Conservation (phyloP, 1,284 basidiomycete genomes). For the Nidula niveotomentosa region DNA sequence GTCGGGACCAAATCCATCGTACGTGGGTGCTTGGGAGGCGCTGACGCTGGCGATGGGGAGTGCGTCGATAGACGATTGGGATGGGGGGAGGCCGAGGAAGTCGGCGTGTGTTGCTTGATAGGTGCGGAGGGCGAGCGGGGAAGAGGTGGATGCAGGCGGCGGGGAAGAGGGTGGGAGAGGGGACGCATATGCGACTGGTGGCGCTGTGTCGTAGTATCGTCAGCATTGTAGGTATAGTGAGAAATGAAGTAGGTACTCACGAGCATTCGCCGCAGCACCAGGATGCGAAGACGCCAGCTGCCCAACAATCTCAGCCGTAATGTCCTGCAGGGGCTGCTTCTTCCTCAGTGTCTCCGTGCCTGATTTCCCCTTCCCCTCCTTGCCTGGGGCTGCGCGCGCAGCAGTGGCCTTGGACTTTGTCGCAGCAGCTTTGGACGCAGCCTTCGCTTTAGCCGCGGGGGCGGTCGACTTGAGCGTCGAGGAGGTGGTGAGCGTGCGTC, state of each 20-base stretch:
- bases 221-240: too few relatives aligned
- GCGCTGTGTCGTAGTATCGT: too few relatives aligned
- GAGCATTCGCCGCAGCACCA: background rate
- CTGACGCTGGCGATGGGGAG: background rate
- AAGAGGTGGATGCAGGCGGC: background rate
- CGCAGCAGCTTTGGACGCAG: background rate
- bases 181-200: background rate
- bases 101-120: background rate
- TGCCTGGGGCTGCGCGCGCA: background rate
- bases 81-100: background rate
- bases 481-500: background rate
- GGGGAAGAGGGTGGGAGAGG: background rate
- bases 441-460: background rate
- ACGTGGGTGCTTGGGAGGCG: background rate
- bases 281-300: background rate
- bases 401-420: background rate
- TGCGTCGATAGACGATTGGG: background rate
- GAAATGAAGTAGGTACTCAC: too few relatives aligned
- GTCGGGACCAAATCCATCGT: background rate
- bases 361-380: background rate
- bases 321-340: constrained; percentile 1
- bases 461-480: background rate
- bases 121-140: background rate
- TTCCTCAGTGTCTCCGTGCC: background rate
- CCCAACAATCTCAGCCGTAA: background rate